Base-by-base conservation (phyloP, 2,329 filamentous ascomycete species). In the Fusarium sacchari region DNA sequence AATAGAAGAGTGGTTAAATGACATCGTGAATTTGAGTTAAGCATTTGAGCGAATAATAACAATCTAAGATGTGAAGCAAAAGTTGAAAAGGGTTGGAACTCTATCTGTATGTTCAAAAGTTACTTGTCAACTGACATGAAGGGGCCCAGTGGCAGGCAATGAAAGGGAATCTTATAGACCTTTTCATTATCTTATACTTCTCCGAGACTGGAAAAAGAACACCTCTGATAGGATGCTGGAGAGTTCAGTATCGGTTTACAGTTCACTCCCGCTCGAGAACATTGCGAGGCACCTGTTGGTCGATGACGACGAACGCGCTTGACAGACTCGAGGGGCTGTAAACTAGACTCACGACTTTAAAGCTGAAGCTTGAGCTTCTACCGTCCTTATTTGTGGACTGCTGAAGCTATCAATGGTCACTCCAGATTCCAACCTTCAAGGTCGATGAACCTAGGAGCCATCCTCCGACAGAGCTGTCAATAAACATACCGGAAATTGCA, bases 11-110 rank as follows among this genome's bases (percentile, higher is more conserved):
- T n/a, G 3, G 20, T 18, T 3, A 9, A 28, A 9, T 22, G n/a
- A n/a, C 6, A 17, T 17, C 5, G 2, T 4, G 4, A 26, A 26
- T 5, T 7, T 4, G 6, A 5, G 5, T 24, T 9, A 2, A 28
- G 11, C 7, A 17, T 28, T 22, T 28, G 7, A 37, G 9, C 7
- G 5, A 12, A 4, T 37, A 5, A 13, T 13, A 12, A 4, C 26
- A 5, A 13, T 13, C 14, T 26, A 5, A 28, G 24, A 37, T 18
- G 17, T 9, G 5, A 22, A 15, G 7, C 5, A 7, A 53, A 36
- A 28, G 13, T 26, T 52, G 13, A 22, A 26, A 20, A 26, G 9
- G 9, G 15, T 37, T 22, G 24, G 28, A 24, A 9, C 15, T 52
- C 18, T 20, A 26, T 34, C 13, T 26, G 18, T 11, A 9, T 13